Base-by-base conservation (phyloP, 2,329 filamentous ascomycete species). In the Ophiostoma perfectum region DNA sequence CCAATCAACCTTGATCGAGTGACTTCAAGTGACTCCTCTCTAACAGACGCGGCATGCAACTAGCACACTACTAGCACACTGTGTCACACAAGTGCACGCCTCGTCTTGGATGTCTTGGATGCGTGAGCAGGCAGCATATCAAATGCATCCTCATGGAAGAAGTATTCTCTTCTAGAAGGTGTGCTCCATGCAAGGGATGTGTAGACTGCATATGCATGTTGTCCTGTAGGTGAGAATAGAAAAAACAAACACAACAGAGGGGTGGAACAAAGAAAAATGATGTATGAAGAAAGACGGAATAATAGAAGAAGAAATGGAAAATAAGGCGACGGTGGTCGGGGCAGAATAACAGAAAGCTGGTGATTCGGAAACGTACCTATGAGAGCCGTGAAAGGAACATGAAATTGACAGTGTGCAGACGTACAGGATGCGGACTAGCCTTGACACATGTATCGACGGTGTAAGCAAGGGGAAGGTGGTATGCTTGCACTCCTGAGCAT, bases 141-240 rank as follows among this genome's bases (percentile, higher is more conserved):
- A 62, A 8, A 14, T 41, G 14, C 36, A n/a, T 38, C 8, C 16
- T n/a, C n/a, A 9, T 36, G 16, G 36, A n/a, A 44, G 16, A 42
- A n/a, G 5, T 2, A 3, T 11, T 63, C 16, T 9, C 60, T 63
- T 63, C 60, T 63, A 63, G 60, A 63, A 63, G 60, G 16, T 11
- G 16, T 42, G 55, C 42, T 63, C 60, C 60, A 63, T 63, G 60
- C 60, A 63, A 42, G 60, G 60, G 60, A 39, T 18, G 27, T 14
- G 39, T 27, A 18, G n/a, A 12, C 11, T 62, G 58, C 39, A 18
- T 60, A 60, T 63, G 60, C 39, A 63, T 14, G 60, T 27, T 27
- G 27, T 63, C 39, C n/a, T 60, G 55, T 60, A 60, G 38, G 60
- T 63, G 60, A 63, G 60, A 42, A 63, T 39, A 44, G 42, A 63